Conservation (phyloP, 768 basidiomycete genomes). For the Chlorophyllum brunneum region DNA sequence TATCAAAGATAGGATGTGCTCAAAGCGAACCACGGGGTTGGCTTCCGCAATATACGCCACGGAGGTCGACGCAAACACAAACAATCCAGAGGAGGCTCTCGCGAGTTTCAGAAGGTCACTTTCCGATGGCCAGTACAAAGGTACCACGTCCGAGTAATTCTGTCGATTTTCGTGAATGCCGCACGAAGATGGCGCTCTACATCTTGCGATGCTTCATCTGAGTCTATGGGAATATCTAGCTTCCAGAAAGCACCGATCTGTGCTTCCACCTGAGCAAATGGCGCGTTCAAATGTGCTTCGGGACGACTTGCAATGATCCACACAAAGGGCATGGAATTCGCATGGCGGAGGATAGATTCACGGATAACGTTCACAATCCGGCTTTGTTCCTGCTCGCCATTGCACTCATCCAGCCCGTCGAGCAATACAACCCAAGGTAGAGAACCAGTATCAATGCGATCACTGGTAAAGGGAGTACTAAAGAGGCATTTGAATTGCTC, state of each 20-base stretch:
- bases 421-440: background rate
- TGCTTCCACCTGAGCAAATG: background rate
- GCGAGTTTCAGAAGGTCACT: background rate
- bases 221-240: background rate
- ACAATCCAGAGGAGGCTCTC: background rate
- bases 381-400: background rate
- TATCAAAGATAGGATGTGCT: background rate
- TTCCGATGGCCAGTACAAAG: background rate
- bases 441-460: background rate
- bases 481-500: no score
- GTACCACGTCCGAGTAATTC: background rate
- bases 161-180: background rate
- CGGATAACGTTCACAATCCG: background rate
- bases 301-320: slow-evolving; percentile 3
- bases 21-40: background rate
- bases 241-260: background rate
- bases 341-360: background rate
- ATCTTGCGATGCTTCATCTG: background rate
- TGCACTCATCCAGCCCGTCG: slow-evolving; percentile 1
- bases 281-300: background rate
- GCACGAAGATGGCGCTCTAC: background rate
- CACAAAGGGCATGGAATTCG: background rate
- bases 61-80: background rate
- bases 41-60: background rate
- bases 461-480: no score